Evolutionary conservation across 2,329 filamentous ascomycete species (phyloP), one percentile per base, ranked within the genome.

Genomic region (Mollisiaceae sp.): DNA sequence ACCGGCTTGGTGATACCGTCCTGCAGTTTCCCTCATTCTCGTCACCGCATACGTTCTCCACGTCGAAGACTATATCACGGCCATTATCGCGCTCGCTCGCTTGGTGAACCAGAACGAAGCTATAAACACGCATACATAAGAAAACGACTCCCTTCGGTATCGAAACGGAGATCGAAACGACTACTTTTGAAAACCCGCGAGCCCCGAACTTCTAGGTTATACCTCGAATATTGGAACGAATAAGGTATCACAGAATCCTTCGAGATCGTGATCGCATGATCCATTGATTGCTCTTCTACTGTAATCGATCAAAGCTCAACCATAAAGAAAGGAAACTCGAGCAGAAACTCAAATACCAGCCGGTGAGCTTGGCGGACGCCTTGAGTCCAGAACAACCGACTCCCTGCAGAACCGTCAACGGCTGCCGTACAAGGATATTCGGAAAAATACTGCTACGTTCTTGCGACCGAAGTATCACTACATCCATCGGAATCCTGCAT

Each of bases 401-500:
- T 61, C 65, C 65, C 65, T 69, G 62, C 62, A 58, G 59, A 62
- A 65, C 57, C 66, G 58, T 70, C 67, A 70, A 72, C 67, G 60
- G 57, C 56, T 71, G 68, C 60, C 65, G 65, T 66, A 64, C 66
- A 67, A 70, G 67, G 68, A 64, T 68, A 60, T 45, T 68, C 70
- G 69, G 67, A 4, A 18, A 66, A 66, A 68, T 65, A 65, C 62
- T 67, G 45, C 60, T 69, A 63, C 63, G 41, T 64, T 65, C 54
- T 65, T 59, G 62, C 64, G 45, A 70, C 64, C 32, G 50, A 60
- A 61, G 55, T 45, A 64, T 58, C 43, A 56, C 62, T 45, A 60
- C 61, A 63, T 59, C 14, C 24, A 47, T 59, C 67, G 67, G 67
- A 32, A 59, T 59, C 61, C 52, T 62, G 68, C 71, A 73, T 66